Conservation (phyloP, 345 rosid species). For the Turnera subulata region DNA sequence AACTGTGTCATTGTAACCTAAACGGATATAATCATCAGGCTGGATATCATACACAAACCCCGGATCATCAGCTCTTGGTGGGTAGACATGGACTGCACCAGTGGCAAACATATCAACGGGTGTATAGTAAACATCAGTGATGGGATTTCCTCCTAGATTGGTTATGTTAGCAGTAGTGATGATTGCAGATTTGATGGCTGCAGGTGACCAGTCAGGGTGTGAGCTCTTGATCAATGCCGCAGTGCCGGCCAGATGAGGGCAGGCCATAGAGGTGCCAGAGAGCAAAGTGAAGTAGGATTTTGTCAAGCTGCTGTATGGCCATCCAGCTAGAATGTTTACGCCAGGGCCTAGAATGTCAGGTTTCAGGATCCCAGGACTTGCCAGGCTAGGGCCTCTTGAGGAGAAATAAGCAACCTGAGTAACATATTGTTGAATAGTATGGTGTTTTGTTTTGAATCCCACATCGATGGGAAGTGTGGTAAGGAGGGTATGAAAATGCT, state of each 20-base stretch:
- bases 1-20: conserved; percentile 2
- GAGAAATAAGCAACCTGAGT: conserved; percentile 14
- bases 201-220: conserved; percentile 59
- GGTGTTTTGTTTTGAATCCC: too few relatives aligned
- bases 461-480: too few relatives aligned
- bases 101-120: conserved; percentile 42
- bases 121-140: not conserved
- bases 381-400: conserved; percentile 16
- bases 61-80: conserved; percentile 40
- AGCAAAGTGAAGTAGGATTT: conserved; percentile 3
- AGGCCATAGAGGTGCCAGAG: conserved; percentile 66
- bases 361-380: conserved; percentile 22
- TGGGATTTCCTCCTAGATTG: conserved; percentile 7
- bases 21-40: conserved; percentile 15
- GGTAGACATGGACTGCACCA: conserved; percentile 43
- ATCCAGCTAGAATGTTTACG: conserved; percentile 12
- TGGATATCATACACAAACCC: conserved; percentile 46
- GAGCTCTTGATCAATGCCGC: conserved; percentile 48
- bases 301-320: conserved; percentile 5
- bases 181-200: conserved; percentile 56
- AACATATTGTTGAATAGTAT: too few relatives aligned
- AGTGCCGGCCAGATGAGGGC: conserved; percentile 55
- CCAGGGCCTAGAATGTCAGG: conserved; percentile 28
- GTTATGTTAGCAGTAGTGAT: conserved; percentile 34
- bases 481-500: too few relatives aligned